Conservation (phyloP, 768 basidiomycete species). For the Harrya chromipes region DNA sequence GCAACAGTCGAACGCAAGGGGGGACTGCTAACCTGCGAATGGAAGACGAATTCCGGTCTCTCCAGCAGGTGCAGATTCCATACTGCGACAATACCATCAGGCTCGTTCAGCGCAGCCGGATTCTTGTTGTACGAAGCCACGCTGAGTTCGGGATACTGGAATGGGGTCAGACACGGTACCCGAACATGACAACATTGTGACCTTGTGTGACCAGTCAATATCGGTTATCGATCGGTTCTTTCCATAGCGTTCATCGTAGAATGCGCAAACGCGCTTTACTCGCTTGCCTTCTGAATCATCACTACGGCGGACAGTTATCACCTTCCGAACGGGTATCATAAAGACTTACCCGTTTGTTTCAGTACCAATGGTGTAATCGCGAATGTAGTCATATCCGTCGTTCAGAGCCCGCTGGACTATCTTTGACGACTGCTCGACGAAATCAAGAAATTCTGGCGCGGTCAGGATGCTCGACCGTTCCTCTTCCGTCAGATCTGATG, state of each 20-base stretch:
- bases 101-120: constrained; percentile 87
- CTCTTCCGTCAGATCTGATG: constrained; percentile 79
- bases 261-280: constrained; percentile 92
- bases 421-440: constrained; percentile 92
- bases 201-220: constrained; percentile 98
- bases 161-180: neutral
- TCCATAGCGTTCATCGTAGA: constrained; percentile 87
- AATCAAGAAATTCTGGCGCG: constrained; percentile 91
- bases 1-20: neutral
- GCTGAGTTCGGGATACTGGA: constrained; percentile 90
- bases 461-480: constrained; percentile 77
- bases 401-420: constrained; percentile 93
- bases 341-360: constrained; percentile 75
- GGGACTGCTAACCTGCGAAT: constrained; percentile 76
- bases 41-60: constrained; percentile 96
- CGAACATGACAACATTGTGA: constrained; percentile 28
- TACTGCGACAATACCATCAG: constrained; percentile 94
- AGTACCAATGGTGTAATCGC: constrained; percentile 90
- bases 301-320: constrained; percentile 38
- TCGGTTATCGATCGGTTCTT: constrained; percentile 95
- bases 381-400: constrained; percentile 94
- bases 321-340: neutral
- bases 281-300: constrained; percentile 89
- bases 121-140: constrained; percentile 99
- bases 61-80: constrained; percentile 97